Base-by-base conservation (phyloP, 176 grass and related monocot genomes). In the Carex kokanica region DNA sequence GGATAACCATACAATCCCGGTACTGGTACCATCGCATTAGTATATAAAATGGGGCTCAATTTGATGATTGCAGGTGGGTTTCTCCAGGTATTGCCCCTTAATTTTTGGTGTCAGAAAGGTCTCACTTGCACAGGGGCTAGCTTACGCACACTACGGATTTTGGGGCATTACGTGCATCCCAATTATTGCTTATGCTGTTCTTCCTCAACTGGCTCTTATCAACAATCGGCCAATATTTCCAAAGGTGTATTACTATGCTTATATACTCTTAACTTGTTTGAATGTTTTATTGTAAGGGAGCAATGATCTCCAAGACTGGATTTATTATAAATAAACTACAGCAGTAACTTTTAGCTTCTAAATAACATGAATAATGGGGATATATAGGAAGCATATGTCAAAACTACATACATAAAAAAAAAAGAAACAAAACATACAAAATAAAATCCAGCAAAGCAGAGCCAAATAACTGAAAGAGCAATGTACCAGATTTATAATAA, bases 191-290 rank as follows among this genome's bases (percentile, higher is more conserved):
- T 90, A 90, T 54, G 84, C 84, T 5, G 54, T 90, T 71, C 80
- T 90, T 4, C 88, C 88, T 54, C 88, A 62, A 31, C 47, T 90
- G 11, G 84, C 88, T 74, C 69, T 90, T 40, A 54, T 90, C 79
- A 17, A 80, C 36, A 74, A 64, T 3, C 73, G 14, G 18, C 79
- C 80, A 24, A 41, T 84, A n/a, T 90, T 90, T 34, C 88, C 88
- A 23, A 68, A 86, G 88, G 88, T 89, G 5, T 53, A 4, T 64
- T 36, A 36, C 59, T 84, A 16, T 59, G n/a, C 41, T 82, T n/a
- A 1, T 47, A 74, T 47, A 23, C 27, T 74, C 10, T 24, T 74
- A 27, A 24, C 25, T 74, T 74, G 12, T 52, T 25, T 24, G 4
- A 15, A 51, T 1, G 27, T 43, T 52, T 51, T 27, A 38, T 38